Percentiles rank a stretch among this genome's conserved stretches.
Evolutionary conservation across 257 asterid genomes (phyloP).

Genomic region (Handroanthus guayacan): DNA sequence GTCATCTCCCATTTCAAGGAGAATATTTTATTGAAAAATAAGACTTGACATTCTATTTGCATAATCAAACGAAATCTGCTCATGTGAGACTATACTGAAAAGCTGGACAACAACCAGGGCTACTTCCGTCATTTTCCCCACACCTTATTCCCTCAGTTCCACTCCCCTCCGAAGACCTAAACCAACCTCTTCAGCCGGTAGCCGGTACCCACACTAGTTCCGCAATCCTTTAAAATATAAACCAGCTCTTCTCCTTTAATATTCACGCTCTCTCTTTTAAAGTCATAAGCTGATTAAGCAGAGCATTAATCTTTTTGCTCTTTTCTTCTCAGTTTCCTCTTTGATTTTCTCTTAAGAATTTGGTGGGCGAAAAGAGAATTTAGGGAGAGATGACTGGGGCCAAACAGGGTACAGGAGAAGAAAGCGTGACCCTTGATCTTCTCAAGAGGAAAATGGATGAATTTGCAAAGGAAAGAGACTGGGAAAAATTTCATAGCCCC

Average conservation of each 20-base stretch:
- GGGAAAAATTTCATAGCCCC: conserved; percentile 43
- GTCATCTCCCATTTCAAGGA: not conserved
- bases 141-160: too few relatives aligned
- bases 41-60: not conserved
- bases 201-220: not conserved
- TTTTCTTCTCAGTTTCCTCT: not conserved
- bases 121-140: not conserved
- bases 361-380: not conserved
- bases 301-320: not conserved
- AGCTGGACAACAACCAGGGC: not conserved
- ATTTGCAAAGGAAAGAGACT: conserved; percentile 42
- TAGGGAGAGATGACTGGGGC: not conserved
- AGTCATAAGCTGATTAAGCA: not conserved
- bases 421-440: conserved; percentile 36
- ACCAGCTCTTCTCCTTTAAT: not conserved
- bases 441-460: conserved; percentile 43
- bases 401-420: conserved; percentile 1
- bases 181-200: not conserved
- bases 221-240: not conserved
- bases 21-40: not conserved
- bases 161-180: not conserved
- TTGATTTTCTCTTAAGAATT: not conserved
- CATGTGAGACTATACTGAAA: not conserved
- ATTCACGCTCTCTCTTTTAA: not conserved
- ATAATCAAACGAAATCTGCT: not conserved